phyloP scores from a whole-genome alignment of 2,329 filamentous ascomycete species.

The Aspergillus proliferans region DNA sequence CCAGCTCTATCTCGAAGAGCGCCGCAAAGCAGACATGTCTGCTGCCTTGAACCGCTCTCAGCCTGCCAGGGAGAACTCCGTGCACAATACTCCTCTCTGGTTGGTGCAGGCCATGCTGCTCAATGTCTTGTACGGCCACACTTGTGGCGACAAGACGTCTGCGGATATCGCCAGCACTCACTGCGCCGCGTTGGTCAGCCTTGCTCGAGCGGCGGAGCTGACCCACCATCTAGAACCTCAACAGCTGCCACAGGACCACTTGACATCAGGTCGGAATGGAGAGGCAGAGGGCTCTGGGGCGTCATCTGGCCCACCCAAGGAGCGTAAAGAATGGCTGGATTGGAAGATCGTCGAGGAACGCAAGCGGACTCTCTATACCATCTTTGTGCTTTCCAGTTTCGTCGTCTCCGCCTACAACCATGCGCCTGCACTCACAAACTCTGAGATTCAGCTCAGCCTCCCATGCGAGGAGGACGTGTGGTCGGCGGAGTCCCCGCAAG shows the following conservation, averaged over 20 bases:
- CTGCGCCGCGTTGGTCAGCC: conserved; percentile 80
- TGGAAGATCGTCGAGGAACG: conserved; percentile 89
- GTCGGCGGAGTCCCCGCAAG: conserved; percentile 72
- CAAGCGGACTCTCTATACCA: conserved; percentile 84
- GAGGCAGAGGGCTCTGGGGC: conserved; percentile 37
- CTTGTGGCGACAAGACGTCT: conserved; percentile 83
- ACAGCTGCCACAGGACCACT: conserved; percentile 32
- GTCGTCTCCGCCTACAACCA: conserved; percentile 91
- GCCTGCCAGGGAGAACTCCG: conserved; percentile 52
- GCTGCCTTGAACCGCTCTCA: conserved; percentile 51
- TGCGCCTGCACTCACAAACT: conserved; percentile 83
- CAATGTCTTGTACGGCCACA: conserved; percentile 92
- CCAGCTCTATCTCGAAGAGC: conserved; percentile 82
- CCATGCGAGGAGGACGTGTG: conserved; percentile 93
- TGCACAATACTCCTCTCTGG: conserved; percentile 80
- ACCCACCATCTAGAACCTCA: conserved; percentile 42
- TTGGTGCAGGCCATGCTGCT: conserved; percentile 94
- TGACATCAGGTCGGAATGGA: conserved; percentile 50
- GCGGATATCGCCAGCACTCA: conserved; percentile 91
- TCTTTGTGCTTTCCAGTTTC: conserved; percentile 87
- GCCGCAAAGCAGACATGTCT: conserved; percentile 74
- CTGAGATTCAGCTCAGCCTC: conserved; percentile 80
- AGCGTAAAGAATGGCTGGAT: conserved; percentile 64
- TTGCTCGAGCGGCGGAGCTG: conserved; percentile 82
- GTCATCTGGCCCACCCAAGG: conserved; percentile 28